Evolutionary conservation across 306 rosid species (phyloP).

Genomic region (Acacia crassicarpa): DNA sequence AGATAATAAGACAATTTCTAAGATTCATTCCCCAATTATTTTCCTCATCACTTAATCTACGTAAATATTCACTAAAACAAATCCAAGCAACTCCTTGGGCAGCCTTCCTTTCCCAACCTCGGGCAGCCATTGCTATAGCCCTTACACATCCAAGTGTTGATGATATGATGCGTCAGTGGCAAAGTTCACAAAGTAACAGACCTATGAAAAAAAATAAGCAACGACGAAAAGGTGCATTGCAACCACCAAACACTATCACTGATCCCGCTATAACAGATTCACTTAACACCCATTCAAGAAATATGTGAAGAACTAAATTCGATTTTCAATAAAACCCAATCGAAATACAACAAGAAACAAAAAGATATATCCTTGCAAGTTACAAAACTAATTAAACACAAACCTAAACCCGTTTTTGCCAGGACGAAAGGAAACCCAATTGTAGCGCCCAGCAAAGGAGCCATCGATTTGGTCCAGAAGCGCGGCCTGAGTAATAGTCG

Average conservation of each 20-base stretch:
- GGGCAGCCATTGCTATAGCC: background rate
- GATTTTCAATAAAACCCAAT: background rate
- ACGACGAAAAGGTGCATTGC: background rate
- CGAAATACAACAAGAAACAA: background rate
- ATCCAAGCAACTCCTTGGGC: background rate
- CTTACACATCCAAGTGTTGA: background rate
- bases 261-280: background rate
- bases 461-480: conserved; percentile 55
- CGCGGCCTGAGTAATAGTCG: conserved; percentile 47
- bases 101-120: background rate
- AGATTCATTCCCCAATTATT: background rate
- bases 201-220: background rate
- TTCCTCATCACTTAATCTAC: background rate
- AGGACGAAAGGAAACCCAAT: conserved; percentile 61
- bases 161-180: background rate
- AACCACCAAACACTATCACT: background rate
- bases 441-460: conserved; percentile 62
- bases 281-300: background rate
- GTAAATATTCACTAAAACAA: background rate
- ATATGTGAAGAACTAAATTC: background rate
- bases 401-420: conserved; percentile 47
- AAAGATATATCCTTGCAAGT: background rate
- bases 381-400: background rate
- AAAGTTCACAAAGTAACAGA: background rate
- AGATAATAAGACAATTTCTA: background rate